phyloP scores from a whole-genome alignment of 352 stramenopile species.

The Hyaloperonospora arabidopsidis region DNA sequence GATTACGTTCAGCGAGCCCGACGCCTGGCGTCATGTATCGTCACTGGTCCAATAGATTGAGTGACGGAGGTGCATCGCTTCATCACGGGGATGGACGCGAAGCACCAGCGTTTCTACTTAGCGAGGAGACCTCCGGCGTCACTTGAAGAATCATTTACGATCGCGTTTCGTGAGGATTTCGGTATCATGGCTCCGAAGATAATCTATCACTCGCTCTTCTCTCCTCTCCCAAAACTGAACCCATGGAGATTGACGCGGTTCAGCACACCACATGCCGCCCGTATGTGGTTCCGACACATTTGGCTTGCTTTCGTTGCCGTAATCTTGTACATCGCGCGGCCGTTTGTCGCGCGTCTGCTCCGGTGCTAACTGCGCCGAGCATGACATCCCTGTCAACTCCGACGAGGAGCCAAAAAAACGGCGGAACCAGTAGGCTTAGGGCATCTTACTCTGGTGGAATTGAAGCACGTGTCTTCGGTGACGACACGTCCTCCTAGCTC shows the following conservation, averaged over 20 bases:
- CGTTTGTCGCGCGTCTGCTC: not conserved
- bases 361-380: not conserved
- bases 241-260: not conserved
- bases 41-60: slow-evolving; percentile 8
- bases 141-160: slow-evolving; percentile 7
- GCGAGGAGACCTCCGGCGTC: slow-evolving; percentile 7
- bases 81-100: slow-evolving; percentile 13
- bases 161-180: slow-evolving; percentile 15
- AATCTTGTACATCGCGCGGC: not conserved
- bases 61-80: slow-evolving; percentile 20
- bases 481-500: no score
- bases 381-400: not conserved
- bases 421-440: no score
- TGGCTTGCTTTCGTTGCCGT: no score
- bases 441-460: no score
- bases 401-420: not conserved
- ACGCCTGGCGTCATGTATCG: no score
- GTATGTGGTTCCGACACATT: no score
- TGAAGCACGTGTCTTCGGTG: no score
- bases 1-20: no score
- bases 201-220: not conserved
- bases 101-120: slow-evolving; percentile 15
- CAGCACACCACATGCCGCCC: not conserved
- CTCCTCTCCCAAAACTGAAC: not conserved
- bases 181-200: slow-evolving; percentile 7